phyloP scores from a whole-genome alignment of 306 rosid genomes.

The Lathyrus aphaca region DNA sequence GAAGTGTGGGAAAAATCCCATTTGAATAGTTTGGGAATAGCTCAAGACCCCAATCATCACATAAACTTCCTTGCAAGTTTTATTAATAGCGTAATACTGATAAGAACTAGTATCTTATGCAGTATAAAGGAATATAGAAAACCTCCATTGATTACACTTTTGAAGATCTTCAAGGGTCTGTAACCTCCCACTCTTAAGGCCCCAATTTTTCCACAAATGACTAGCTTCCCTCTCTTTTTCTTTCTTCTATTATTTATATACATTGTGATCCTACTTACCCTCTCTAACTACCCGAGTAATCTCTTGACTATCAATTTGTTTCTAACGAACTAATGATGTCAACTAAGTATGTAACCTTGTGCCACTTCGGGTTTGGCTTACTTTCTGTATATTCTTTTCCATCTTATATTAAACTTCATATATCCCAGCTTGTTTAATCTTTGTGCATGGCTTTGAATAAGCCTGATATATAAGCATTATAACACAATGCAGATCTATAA shows the following conservation, averaged over 20 bases:
- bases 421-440: conserved; percentile 5
- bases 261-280: background rate
- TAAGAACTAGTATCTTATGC: background rate
- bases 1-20: conserved; percentile 6
- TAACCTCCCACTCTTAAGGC: background rate
- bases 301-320: background rate
- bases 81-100: conserved; percentile 2
- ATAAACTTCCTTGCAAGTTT: conserved; percentile 12
- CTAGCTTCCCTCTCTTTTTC: background rate
- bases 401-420: background rate
- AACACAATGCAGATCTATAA: conserved; percentile 16
- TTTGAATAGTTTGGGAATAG: conserved; percentile 19
- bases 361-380: background rate
- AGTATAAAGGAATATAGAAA: background rate
- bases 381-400: conserved; percentile 4
- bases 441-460: conserved; percentile 22
- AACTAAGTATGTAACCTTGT: no score
- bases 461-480: conserved; percentile 9
- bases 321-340: background rate
- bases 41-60: conserved; percentile 11
- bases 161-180: background rate
- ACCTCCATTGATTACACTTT: background rate
- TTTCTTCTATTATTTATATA: background rate
- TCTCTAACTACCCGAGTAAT: conserved; percentile 9
- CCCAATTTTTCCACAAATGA: background rate